phyloP scores from a whole-genome alignment of 2,329 filamentous ascomycete species.

The Claviceps monticola region DNA sequence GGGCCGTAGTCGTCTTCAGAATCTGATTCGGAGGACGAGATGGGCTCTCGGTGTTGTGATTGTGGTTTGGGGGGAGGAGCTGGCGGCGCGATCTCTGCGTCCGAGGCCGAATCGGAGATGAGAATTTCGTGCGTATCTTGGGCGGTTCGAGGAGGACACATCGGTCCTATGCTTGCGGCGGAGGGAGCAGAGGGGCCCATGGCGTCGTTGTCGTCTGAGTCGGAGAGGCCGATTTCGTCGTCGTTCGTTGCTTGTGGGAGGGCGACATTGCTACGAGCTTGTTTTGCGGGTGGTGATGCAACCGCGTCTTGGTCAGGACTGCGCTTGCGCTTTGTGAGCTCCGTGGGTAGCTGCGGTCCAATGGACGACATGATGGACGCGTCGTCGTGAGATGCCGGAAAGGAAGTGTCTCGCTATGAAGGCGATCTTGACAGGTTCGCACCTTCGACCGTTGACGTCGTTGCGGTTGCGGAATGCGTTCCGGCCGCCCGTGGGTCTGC shows the following conservation, averaged over 20 bases:
- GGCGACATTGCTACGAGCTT: constrained; percentile 1
- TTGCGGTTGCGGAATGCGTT: too few species aligned
- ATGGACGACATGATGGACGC: constrained; percentile 45
- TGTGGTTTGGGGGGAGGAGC: constrained; percentile 17
- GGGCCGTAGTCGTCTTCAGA: constrained; percentile 41
- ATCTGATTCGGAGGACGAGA: constrained; percentile 26
- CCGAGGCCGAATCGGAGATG: constrained; percentile 9
- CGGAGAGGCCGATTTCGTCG: constrained; percentile 27
- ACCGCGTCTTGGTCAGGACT: constrained; percentile 24
- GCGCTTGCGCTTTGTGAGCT: constrained; percentile 50
- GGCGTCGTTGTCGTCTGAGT: constrained; percentile 19
- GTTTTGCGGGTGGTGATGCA: constrained; percentile 13
- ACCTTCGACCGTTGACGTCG: too few species aligned
- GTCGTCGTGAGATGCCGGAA: too few species aligned
- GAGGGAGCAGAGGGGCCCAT: constrained; percentile 21
- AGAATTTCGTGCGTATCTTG: not conserved
- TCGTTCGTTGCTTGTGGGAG: constrained; percentile 4
- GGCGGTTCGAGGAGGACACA: not conserved
- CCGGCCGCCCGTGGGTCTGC: too few species aligned
- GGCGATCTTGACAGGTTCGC: too few species aligned
- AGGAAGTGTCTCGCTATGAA: too few species aligned
- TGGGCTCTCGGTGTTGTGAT: constrained; percentile 21
- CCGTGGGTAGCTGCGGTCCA: constrained; percentile 56
- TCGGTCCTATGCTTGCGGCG: constrained; percentile 6
- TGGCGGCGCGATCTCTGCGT: not conserved